Evolutionary conservation across 2,329 filamentous ascomycete genomes (phyloP).

Genomic region (Davidsoniella virescens): DNA sequence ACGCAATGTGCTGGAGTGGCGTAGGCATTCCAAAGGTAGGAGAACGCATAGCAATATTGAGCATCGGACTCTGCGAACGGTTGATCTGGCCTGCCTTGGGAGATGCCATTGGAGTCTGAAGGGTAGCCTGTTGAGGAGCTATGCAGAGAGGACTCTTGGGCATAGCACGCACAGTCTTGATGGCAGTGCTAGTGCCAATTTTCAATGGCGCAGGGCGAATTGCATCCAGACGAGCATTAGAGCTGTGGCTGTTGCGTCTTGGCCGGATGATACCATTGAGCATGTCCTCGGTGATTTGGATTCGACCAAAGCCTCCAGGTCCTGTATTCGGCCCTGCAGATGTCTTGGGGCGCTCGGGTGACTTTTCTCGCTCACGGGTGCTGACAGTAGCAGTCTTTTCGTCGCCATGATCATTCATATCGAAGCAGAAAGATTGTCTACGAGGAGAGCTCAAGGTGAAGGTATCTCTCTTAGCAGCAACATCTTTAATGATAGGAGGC

Average conservation of each 20-base stretch:
- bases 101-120: conserved; percentile 2
- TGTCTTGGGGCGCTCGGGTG: conserved; percentile 8
- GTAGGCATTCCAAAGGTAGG: conserved; percentile 8
- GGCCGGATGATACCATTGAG: too few species aligned
- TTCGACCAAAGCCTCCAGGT: neutral
- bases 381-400: conserved; percentile 12
- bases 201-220: conserved; percentile 8
- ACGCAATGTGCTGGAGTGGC: neutral
- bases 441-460: conserved; percentile 29
- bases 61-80: conserved; percentile 2
- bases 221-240: conserved; percentile 3
- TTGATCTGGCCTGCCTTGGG: neutral
- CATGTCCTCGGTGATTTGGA: neutral
- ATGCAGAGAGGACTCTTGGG: conserved; percentile 9
- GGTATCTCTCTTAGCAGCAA: conserved; percentile 35
- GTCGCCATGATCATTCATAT: conserved; percentile 19
- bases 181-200: neutral
- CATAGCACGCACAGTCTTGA: conserved; percentile 2
- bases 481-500: conserved; percentile 30
- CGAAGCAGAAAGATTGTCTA: conserved; percentile 32
- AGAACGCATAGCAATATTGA: conserved; percentile 8
- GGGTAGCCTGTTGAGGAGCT: conserved; percentile 1
- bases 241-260: neutral
- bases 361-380: neutral
- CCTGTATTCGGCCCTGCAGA: conserved; percentile 6